Percentiles rank a stretch among this genome's conserved stretches.
Evolutionary conservation across 768 basidiomycete species (phyloP).

Genomic region (Mycena capillaripes): DNA sequence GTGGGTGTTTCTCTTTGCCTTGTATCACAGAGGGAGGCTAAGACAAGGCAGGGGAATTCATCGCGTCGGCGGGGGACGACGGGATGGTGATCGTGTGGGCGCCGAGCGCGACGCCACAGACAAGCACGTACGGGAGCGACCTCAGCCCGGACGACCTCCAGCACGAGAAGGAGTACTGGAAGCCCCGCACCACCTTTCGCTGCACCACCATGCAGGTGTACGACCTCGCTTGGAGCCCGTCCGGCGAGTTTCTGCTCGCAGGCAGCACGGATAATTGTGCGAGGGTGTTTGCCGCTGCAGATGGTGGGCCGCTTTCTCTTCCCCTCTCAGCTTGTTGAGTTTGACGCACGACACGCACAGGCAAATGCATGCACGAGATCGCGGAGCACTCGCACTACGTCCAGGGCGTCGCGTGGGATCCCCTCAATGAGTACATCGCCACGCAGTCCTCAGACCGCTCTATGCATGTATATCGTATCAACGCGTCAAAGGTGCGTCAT

Average conservation of each 20-base stretch:
- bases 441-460: conserved; percentile 97
- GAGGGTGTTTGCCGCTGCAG: conserved; percentile 80
- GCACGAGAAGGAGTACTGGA: conserved; percentile 97
- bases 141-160: conserved; percentile 82
- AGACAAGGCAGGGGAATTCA: conserved; percentile 75
- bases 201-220: conserved; percentile 97
- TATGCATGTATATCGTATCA: conserved; percentile 94
- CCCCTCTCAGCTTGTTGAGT: too few relatives aligned
- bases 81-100: conserved; percentile 99
- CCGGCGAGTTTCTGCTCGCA: conserved; percentile 94
- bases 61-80: conserved; percentile 99
- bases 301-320: conserved; percentile 65
- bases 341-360: too few relatives aligned
- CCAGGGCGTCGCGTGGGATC: conserved; percentile 99
- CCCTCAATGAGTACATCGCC: conserved; percentile 95
- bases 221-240: conserved; percentile 97
- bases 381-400: conserved; percentile 97
- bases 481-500: conserved; percentile 59
- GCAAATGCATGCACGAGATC: conserved; percentile 90
- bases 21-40: conserved; percentile 20
- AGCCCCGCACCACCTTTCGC: conserved; percentile 88
- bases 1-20: conserved; percentile 56
- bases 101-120: conserved; percentile 79
- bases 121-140: conserved; percentile 87
- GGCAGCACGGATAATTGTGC: conserved; percentile 98